Conservation (phyloP, 495 filamentous ascomycete species). For the Stereocaulon alpinum region DNA sequence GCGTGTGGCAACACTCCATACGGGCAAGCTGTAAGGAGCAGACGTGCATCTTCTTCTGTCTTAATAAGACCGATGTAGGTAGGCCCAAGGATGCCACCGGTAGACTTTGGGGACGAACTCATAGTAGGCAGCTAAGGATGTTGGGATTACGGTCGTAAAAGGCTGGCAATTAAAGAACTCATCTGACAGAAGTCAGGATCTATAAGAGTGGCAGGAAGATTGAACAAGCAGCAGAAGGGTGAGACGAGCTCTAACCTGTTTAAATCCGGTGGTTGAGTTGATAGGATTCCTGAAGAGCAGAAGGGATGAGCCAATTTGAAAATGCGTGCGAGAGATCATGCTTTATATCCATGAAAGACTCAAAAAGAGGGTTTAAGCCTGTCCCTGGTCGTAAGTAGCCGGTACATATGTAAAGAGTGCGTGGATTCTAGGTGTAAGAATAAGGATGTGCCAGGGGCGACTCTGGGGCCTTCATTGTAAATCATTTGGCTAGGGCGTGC, state of each 20-base stretch:
- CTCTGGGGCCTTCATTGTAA: too few relatives aligned
- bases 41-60: not conserved
- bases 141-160: too few relatives aligned
- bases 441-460: too few relatives aligned
- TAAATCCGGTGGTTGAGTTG: not conserved
- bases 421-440: too few relatives aligned
- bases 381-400: not conserved
- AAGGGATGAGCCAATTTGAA: conserved; percentile 3
- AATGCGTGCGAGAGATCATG: conserved; percentile 4
- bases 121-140: too few relatives aligned
- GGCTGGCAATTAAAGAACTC: too few relatives aligned
- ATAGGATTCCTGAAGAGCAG: not conserved
- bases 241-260: conserved; percentile 3
- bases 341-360: conserved; percentile 1
- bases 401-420: too few relatives aligned
- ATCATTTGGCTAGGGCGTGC: too few relatives aligned
- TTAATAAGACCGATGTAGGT: not conserved
- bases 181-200: not conserved
- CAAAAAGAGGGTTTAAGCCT: not conserved
- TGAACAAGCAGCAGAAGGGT: not conserved
- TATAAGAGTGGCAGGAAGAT: conserved; percentile 1
- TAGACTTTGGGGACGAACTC: too few relatives aligned
- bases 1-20: not conserved
- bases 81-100: not conserved
- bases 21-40: not conserved